Evolutionary conservation across 192 early-diverging fungal genomes (phyloP).

Genomic region (Gaertneriomyces semiglobifer): DNA sequence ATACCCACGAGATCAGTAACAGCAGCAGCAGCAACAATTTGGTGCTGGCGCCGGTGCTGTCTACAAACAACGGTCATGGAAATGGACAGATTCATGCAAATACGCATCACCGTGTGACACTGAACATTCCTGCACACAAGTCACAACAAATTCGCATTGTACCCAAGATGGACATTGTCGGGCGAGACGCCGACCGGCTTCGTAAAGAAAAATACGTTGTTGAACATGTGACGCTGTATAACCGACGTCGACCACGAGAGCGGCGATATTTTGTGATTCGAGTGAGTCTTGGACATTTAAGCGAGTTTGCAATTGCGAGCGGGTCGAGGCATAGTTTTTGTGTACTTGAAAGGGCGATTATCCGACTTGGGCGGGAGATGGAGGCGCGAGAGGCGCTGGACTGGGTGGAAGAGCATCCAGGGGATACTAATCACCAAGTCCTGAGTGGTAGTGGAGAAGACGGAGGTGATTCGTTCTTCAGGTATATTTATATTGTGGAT

Average conservation of each 20-base stretch:
- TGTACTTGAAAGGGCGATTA: conserved; percentile 61
- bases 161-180: too few relatives aligned
- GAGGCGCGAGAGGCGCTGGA: conserved; percentile 29
- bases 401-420: too few relatives aligned
- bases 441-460: conserved; percentile 12
- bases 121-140: too few relatives aligned
- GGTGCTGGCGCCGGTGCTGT: too few relatives aligned
- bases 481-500: conserved; percentile 71
- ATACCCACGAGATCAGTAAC: too few relatives aligned
- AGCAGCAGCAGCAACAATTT: too few relatives aligned
- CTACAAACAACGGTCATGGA: too few relatives aligned
- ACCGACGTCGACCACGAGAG: conserved; percentile 63
- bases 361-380: conserved; percentile 57
- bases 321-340: conserved; percentile 61
- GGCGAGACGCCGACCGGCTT: too few relatives aligned
- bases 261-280: conserved; percentile 62
- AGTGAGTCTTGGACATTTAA: conserved; percentile 66
- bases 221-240: conserved; percentile 71
- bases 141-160: too few relatives aligned
- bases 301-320: conserved; percentile 68
- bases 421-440: too few relatives aligned
- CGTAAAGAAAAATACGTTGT: conserved; percentile 68
- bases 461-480: conserved; percentile 56
- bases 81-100: too few relatives aligned
- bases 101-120: too few relatives aligned